Conservation (phyloP, 2,329 filamentous ascomycete species). For the Septoria linicola region DNA sequence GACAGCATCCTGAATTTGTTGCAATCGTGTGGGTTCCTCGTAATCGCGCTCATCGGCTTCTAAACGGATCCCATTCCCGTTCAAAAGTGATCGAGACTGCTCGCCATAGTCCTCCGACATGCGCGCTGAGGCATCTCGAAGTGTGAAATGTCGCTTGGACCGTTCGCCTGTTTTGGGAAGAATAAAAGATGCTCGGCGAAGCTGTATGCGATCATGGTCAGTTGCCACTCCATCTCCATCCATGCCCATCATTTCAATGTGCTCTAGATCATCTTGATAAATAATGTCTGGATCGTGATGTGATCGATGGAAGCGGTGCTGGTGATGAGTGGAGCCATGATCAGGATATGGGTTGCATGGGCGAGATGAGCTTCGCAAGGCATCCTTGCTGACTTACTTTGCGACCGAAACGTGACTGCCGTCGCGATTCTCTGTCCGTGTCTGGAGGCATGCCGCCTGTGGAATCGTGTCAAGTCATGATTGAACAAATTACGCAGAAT, state of each 20-base stretch:
- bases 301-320: not conserved
- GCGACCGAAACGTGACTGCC: constrained; percentile 16
- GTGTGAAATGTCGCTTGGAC: constrained; percentile 73
- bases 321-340: not conserved
- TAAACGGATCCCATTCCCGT: constrained; percentile 7
- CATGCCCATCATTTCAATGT: not conserved
- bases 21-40: constrained; percentile 9
- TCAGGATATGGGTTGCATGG: not conserved
- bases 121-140: constrained; percentile 55
- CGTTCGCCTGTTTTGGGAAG: constrained; percentile 83
- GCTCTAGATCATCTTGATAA: not conserved
- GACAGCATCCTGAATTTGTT: constrained; percentile 14
- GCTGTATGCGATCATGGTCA: constrained; percentile 29
- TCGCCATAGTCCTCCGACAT: constrained; percentile 39
- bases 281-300: not conserved
- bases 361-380: not conserved
- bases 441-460: constrained; percentile 13
- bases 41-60: constrained; percentile 8
- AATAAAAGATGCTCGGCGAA: constrained; percentile 83
- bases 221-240: constrained; percentile 2
- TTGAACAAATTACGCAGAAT: not conserved
- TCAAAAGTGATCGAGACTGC: constrained; percentile 35
- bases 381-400: constrained; percentile 14
- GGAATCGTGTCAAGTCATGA: not conserved
- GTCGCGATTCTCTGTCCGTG: constrained; percentile 12